Evolutionary conservation across 345 rosid genomes (phyloP), one percentile per base, ranked within the genome.

Genomic region (Zanthoxylum bungeanum): DNA sequence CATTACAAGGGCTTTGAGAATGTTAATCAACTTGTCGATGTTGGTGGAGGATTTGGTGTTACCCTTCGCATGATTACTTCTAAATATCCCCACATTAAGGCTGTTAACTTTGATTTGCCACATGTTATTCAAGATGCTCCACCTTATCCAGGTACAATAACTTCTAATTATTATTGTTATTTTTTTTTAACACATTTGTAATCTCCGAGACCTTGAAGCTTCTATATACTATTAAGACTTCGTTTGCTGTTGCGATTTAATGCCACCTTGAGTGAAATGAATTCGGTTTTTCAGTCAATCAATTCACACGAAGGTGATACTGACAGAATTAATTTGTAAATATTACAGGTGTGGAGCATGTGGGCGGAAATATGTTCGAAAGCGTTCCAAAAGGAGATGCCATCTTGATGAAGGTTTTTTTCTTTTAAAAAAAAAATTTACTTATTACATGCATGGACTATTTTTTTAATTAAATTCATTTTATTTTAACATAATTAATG

Each of bases 11-110:
- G 89, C 1, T 83, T 86, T 40, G 77, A 81, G 0, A 79, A 76
- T 50, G 62, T 86, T 22, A 34, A 33, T 1, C 71, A 74, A 1
- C 21, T 86, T 14, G 87, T 83, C 1, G 87, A 86, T 56, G 87
- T 86, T 8, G 89, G 89, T n/a, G 89, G 89, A 1, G 84, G 87
- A 17, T 78, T 75, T 57, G 87, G 89, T 17, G 77, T 81, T 1
- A 78, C 80, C 9, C 67, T 86, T 14, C 67, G 47, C 44, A 64
- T 73, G 60, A 80, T 86, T n/a, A 37, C 80, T 46, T 76, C 84
- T 19, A 81, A 79, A 57, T 78, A 73, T 55, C 87, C 89, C 44
- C 78, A 78, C 0, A 71, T 83, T 7, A 79, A 80, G 55, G 85
- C 80, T 16, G 79, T 83, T 21, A 85, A 85, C 77, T 85, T 85